A percentile compares a stretch with the other conserved stretches of the same genome.
Conservation (phyloP, 2,329 filamentous ascomycete species). For the Nothophaeocryptopus gaeumannii region DNA sequence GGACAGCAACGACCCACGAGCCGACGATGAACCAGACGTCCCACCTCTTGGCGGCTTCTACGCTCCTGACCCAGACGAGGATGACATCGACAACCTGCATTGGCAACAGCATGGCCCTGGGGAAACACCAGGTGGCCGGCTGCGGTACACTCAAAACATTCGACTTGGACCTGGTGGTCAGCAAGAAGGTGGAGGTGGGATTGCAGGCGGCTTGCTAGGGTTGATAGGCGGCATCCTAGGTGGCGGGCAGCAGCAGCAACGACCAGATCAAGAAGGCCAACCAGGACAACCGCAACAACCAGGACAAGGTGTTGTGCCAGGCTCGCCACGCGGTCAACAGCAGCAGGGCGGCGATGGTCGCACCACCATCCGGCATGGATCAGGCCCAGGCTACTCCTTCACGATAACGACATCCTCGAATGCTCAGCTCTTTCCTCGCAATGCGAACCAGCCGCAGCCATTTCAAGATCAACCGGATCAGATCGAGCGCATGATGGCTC, state of each 20-base stretch:
- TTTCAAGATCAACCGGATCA: slow-evolving; percentile 34
- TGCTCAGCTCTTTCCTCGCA: slow-evolving; percentile 47
- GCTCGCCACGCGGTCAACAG: slow-evolving; percentile 14
- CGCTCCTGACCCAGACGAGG: slow-evolving; percentile 50
- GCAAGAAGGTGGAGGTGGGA: slow-evolving; percentile 18
- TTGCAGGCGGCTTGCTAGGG: slow-evolving; percentile 41
- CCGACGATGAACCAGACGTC: not conserved
- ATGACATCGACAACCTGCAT: slow-evolving; percentile 37
- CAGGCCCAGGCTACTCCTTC: slow-evolving; percentile 30
- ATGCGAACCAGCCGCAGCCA: slow-evolving; percentile 51
- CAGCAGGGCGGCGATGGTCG: slow-evolving; percentile 8
- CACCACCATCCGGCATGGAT: slow-evolving; percentile 18
- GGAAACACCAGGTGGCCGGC: slow-evolving; percentile 24
- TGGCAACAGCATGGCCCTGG: slow-evolving; percentile 33
- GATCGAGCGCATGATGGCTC: slow-evolving; percentile 31
- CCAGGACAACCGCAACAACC: slow-evolving; percentile 9
- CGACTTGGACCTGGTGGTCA: slow-evolving; percentile 14
- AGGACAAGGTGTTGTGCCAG: slow-evolving; percentile 4
- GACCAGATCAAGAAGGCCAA: slow-evolving; percentile 14
- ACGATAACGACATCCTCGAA: slow-evolving; percentile 32
- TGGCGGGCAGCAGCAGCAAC: slow-evolving; percentile 20
- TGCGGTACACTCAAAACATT: too few species aligned
- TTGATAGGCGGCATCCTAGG: slow-evolving; percentile 25
- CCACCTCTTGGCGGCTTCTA: slow-evolving; percentile 15
- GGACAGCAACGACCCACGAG: slow-evolving; percentile 62